phyloP scores from a whole-genome alignment of 306 rosid genomes.

The Inga oerstediana region DNA sequence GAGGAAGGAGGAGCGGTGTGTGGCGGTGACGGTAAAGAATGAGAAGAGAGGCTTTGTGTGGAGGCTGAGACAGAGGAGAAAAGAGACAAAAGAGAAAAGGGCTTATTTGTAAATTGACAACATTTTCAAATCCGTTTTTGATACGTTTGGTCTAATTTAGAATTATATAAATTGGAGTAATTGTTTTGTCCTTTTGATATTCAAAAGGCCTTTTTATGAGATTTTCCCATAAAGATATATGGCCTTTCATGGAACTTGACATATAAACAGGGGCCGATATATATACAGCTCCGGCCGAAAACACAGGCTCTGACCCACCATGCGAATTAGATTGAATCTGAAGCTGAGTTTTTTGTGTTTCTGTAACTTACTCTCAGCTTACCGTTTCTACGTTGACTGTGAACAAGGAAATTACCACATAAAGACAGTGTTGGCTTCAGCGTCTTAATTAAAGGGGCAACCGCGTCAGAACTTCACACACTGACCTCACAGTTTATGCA shows the following conservation, averaged over 20 bases:
- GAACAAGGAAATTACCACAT: conserved; percentile 23
- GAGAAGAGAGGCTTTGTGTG: too few species aligned
- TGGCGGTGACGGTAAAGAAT: too few species aligned
- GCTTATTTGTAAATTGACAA: too few species aligned
- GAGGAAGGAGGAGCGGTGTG: too few species aligned
- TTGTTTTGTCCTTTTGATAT: too few species aligned
- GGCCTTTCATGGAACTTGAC: conserved; percentile 2
- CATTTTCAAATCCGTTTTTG: too few species aligned
- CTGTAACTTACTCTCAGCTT: not conserved
- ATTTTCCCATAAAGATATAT: not conserved
- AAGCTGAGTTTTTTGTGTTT: conserved; percentile 16
- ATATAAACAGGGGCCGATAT: not conserved
- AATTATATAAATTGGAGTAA: too few species aligned
- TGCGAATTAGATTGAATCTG: conserved; percentile 34
- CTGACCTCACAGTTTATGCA: not conserved
- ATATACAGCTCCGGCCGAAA: not conserved
- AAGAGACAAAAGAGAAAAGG: too few species aligned
- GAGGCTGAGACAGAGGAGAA: too few species aligned
- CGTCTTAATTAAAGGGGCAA: not conserved
- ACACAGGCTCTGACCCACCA: conserved; percentile 23
- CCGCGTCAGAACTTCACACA: not conserved
- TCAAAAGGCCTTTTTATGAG: too few species aligned
- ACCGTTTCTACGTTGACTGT: conserved; percentile 28
- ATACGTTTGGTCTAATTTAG: too few species aligned
- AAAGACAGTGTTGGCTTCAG: not conserved